Evolutionary conservation across 139 green algal genomes (phyloP).

Genomic region (Chlorella ohadii): DNA sequence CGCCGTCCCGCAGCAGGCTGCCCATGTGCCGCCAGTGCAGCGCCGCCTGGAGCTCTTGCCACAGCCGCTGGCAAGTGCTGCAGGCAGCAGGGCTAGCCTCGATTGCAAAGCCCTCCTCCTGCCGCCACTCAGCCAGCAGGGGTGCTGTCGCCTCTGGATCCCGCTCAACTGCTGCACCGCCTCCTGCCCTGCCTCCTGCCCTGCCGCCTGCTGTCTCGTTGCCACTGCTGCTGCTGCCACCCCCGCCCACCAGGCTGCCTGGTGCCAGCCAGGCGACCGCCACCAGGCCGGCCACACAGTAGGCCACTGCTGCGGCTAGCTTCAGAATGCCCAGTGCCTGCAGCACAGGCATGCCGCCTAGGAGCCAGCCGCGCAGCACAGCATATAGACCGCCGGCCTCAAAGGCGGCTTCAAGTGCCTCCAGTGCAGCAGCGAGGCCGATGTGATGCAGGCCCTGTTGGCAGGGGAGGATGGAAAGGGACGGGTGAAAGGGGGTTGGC

Average conservation of each 20-base stretch:
- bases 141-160: neutral
- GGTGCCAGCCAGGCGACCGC: neutral
- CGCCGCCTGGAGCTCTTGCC: neutral
- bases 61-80: neutral
- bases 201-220: neutral
- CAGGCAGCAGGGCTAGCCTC: neutral
- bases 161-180: neutral
- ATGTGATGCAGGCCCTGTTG: slow-evolving; percentile 8
- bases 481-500: neutral
- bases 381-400: neutral
- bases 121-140: too few species aligned
- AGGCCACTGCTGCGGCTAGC: neutral
- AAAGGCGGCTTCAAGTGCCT: neutral
- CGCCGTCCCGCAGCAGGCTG: slow-evolving; percentile 9
- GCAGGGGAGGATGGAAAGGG: neutral
- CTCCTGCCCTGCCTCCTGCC: neutral
- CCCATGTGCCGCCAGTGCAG: neutral
- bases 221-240: neutral
- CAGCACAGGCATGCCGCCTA: neutral
- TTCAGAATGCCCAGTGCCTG: neutral
- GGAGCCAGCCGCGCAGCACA: neutral
- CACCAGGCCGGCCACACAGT: neutral
- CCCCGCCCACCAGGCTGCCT: neutral
- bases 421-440: neutral
- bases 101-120: neutral